Base-by-base conservation (phyloP, 345 rosid species). In the Trapa bicornis region DNA sequence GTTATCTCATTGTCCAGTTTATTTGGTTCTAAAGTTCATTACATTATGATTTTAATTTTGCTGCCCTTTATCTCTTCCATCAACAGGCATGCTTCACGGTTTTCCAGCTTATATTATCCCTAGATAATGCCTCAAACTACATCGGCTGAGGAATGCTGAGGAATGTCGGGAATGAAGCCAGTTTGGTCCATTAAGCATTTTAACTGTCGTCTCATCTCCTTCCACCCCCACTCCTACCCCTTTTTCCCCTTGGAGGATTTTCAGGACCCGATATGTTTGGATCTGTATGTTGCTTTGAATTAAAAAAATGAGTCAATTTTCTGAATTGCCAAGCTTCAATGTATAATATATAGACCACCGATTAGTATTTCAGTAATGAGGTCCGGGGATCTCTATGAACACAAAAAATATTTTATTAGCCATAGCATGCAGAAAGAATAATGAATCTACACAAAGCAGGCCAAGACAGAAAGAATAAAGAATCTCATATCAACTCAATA, bases 131-230 rank as follows among this genome's bases (percentile, higher is more conserved):
- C 29, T 64, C 36, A 37, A 50, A n/a, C 32, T 32, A 4, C 22
- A 47, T 64, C 50, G 42, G 29, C 47, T 71, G 37, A 67, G 22
- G 54, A 43, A 58, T 57, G 69, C 57, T 41, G n/a, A 32, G 57
- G 57, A 47, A 17, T 15, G 56, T 43, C 37, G 66, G 74, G 74
- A 71, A 71, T 71, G 74, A 71, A 71, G 74, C 74, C 58, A 47
- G 29, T 22, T 71, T 57, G 74, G 74, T 71, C 74, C 74, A 69
- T 45, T 1, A 56, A 70, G 73, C 53, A 42, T 54, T 65, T 71
- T 6, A 53, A n/a, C 41, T 11, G 38, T 64, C 42, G 52, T 47
- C 38, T 47, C 69, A 41, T 65, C 41, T 71, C 56, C 17, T 39
- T 52, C 14, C 9, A 11, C 7, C 10, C 6, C 8, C 22, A 3